Percentiles rank a stretch among this genome's conserved stretches.
Conservation (phyloP, 73 alveolate genomes). For the Uronychia setigera region DNA sequence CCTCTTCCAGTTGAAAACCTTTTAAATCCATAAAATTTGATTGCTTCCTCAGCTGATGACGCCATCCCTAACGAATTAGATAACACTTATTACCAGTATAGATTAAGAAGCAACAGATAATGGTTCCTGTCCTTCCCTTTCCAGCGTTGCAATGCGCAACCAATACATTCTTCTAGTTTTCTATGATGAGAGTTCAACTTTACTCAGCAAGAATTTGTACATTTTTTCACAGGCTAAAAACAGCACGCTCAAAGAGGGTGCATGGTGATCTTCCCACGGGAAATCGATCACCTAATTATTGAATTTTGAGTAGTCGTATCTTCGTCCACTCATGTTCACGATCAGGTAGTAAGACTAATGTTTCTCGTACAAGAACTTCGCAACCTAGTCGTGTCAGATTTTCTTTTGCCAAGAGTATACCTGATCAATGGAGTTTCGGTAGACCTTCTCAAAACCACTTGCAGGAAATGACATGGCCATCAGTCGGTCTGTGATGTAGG, state of each 20-base stretch:
- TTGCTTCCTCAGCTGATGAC: conserved; percentile 22
- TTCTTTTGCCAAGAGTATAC: too few species aligned
- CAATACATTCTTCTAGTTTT: conserved; percentile 2
- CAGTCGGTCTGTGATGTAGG: conserved; percentile 90
- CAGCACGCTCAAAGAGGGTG: conserved; percentile 81
- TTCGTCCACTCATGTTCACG: conserved; percentile 78
- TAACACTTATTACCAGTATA: not conserved
- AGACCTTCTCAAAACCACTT: conserved; percentile 64
- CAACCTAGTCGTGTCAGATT: conserved; percentile 12
- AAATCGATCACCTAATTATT: conserved; percentile 63
- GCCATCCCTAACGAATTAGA: conserved; percentile 15
- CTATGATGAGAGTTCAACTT: not conserved
- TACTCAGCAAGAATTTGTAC: conserved; percentile 61
- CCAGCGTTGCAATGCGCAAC: conserved; percentile 99
- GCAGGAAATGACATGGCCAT: conserved; percentile 96
- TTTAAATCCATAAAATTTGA: conserved; percentile 35
- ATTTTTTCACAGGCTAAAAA: conserved; percentile 82
- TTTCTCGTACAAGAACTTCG: conserved; percentile 66
- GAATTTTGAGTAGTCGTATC: conserved; percentile 73
- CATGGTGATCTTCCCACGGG: conserved; percentile 92
- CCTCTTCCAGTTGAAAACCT: conserved; percentile 43
- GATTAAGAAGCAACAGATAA: conserved; percentile 91
- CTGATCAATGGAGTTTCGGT: conserved; percentile 1
- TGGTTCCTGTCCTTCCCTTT: conserved; percentile 98
- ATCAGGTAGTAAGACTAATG: conserved; percentile 83